phyloP scores from a whole-genome alignment of 495 filamentous ascomycete genomes.

The Trichoderma asperelloides region DNA sequence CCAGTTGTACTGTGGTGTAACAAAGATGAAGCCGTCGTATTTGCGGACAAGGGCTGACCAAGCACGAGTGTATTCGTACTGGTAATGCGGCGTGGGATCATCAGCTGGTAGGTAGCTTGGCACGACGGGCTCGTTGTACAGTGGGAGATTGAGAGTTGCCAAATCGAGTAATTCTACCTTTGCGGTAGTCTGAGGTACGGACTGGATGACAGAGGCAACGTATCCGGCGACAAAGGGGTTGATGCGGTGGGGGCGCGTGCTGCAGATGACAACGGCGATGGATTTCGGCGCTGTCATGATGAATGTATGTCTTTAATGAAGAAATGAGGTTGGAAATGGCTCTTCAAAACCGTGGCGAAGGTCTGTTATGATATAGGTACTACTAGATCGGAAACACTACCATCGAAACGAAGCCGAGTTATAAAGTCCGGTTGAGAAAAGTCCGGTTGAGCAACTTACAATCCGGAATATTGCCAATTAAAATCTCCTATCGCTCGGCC shows the following conservation, averaged over 20 bases:
- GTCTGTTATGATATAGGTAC: not conserved
- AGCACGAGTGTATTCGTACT: slow-evolving; percentile 29
- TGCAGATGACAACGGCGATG: slow-evolving; percentile 14
- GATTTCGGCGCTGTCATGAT: slow-evolving; percentile 3
- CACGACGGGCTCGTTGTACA: slow-evolving; percentile 39
- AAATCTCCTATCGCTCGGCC: not conserved
- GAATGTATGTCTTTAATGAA: not conserved
- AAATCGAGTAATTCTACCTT: slow-evolving; percentile 30
- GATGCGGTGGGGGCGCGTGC: slow-evolving; percentile 12
- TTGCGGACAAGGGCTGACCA: slow-evolving; percentile 24
- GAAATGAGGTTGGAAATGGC: not conserved
- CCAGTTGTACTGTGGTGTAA: slow-evolving; percentile 43
- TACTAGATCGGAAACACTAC: too few species aligned
- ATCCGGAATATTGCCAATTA: too few species aligned
- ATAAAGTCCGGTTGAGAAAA: too few species aligned
- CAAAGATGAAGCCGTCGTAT: slow-evolving; percentile 14
- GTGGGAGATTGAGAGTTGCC: slow-evolving; percentile 30
- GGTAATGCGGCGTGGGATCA: slow-evolving; percentile 23
- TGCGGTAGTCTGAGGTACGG: not conserved
- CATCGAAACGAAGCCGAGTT: too few species aligned
- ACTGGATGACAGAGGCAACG: slow-evolving; percentile 7
- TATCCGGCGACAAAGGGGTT: slow-evolving; percentile 12
- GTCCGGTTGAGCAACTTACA: too few species aligned
- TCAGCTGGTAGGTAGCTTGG: slow-evolving; percentile 29
- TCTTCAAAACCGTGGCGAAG: not conserved